Percentiles rank a stretch among this genome's conserved stretches.
phyloP scores from a whole-genome alignment of 805 yeast genomes.

The Lipomyces lipofer region DNA sequence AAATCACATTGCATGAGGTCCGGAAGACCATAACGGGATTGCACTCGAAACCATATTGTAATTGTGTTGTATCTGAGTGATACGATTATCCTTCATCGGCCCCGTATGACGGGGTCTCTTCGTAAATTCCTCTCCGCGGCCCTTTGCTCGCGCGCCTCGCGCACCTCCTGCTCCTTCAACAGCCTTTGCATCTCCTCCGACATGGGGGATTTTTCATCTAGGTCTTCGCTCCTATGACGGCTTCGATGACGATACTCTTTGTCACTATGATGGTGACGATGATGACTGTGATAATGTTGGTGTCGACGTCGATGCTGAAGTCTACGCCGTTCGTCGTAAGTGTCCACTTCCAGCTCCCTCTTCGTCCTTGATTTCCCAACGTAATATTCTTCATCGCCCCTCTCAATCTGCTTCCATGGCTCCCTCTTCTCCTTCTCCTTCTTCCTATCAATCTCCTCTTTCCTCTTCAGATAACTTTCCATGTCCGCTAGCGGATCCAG shows the following conservation, averaged over 20 bases:
- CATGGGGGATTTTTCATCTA: background rate
- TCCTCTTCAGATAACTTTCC: slow-evolving; percentile 7
- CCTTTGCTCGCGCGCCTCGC: slow-evolving; percentile 14
- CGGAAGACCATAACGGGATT: too few relatives aligned
- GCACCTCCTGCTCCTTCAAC: slow-evolving; percentile 11
- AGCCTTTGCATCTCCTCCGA: slow-evolving; percentile 6
- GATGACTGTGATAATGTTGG: background rate
- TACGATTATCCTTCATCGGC: background rate
- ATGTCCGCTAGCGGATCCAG: slow-evolving; percentile 19
- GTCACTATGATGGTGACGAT: background rate
- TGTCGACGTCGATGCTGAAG: background rate
- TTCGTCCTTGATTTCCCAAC: background rate
- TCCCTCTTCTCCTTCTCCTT: background rate
- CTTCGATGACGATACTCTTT: background rate
- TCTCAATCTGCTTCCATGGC: slow-evolving; percentile 8
- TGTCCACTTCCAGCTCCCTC: background rate
- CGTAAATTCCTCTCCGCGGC: slow-evolving; percentile 10
- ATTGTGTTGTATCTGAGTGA: too few relatives aligned
- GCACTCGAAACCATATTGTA: too few relatives aligned
- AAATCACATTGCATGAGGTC: background rate
- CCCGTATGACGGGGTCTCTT: background rate
- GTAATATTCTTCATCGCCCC: slow-evolving; percentile 8
- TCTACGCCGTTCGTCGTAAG: background rate
- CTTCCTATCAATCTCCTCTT: background rate
- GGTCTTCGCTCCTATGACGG: background rate